These are phyloP conservation scores for Triticum urartu DNA, from an alignment of 176 grass and related monocot species.

Conservation along the genomic window DNA sequence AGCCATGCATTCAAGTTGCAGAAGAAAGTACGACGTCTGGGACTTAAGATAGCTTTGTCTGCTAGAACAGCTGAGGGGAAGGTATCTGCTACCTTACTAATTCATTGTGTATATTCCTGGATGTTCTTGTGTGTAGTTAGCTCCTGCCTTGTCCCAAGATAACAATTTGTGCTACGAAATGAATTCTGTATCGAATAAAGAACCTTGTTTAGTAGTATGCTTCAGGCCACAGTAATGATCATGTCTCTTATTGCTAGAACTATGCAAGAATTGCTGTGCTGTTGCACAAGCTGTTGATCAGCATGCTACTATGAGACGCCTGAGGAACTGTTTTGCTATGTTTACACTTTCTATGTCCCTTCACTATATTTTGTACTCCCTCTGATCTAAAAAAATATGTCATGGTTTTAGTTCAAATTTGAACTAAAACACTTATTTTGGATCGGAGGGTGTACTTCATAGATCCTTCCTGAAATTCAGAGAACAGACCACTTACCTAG, in stretches of 20 bases:
- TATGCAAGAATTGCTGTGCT: background rate
- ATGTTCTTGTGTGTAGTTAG: conserved; percentile 2
- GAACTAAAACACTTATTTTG: too few species aligned
- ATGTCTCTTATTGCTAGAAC: conserved; percentile 2
- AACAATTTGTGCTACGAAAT: background rate
- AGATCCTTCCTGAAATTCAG: background rate
- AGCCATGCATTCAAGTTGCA: conserved; percentile 86
- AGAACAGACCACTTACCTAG: background rate
- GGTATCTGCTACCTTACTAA: conserved; percentile 39
- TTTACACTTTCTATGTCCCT: background rate
- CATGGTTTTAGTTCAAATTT: too few species aligned
- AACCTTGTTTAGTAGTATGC: background rate
- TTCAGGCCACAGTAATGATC: background rate
- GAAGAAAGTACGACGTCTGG: conserved; percentile 75
- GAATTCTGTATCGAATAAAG: background rate
- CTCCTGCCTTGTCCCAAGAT: background rate
- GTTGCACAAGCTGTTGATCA: background rate
- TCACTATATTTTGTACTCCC: background rate
- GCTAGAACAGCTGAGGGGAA: conserved; percentile 76
- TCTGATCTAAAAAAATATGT: too few species aligned
- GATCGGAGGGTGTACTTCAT: background rate
- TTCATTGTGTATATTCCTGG: background rate
- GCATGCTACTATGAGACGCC: background rate
- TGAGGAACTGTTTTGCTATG: background rate
- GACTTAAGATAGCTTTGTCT: conserved; percentile 87